phyloP scores from a whole-genome alignment of 2,329 filamentous ascomycete species.

The Penicillium sp. region DNA sequence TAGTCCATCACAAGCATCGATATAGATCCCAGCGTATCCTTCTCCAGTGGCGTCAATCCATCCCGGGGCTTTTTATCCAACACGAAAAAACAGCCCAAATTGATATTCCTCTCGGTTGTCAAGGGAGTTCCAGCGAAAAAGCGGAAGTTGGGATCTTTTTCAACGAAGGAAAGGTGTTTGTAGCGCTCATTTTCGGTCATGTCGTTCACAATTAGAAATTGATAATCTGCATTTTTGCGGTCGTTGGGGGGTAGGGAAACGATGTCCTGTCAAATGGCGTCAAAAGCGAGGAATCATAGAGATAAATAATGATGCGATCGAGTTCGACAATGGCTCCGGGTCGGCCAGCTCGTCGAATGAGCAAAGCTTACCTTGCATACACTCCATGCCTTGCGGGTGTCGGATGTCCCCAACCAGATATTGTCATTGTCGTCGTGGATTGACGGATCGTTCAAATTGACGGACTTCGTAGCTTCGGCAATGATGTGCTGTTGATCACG shows the following conservation, averaged over 20 bases:
- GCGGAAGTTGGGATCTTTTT: constrained; percentile 27
- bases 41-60: constrained; percentile 35
- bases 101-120: constrained; percentile 48
- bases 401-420: constrained; percentile 28
- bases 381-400: constrained; percentile 27
- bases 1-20: constrained; percentile 52
- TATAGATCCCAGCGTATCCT: constrained; percentile 50
- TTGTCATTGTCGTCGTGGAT: constrained; percentile 27
- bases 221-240: constrained; percentile 18
- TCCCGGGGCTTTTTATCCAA: constrained; percentile 49
- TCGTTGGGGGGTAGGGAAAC: constrained; percentile 26
- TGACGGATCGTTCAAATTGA: constrained; percentile 30
- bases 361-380: constrained; percentile 29
- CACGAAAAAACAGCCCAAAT: constrained; percentile 54
- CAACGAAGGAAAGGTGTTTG: constrained; percentile 31
- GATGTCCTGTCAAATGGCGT: constrained; percentile 25
- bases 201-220: constrained; percentile 34
- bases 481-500: constrained; percentile 43
- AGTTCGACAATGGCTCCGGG: neutral
- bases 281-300: neutral
- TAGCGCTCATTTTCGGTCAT: constrained; percentile 33
- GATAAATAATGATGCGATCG: neutral
- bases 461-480: constrained; percentile 42
- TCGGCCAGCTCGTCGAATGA: neutral
- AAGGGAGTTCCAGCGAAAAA: constrained; percentile 57